Base-by-base conservation (phyloP, 805 yeast species). In the Candida wancherniae region DNA sequence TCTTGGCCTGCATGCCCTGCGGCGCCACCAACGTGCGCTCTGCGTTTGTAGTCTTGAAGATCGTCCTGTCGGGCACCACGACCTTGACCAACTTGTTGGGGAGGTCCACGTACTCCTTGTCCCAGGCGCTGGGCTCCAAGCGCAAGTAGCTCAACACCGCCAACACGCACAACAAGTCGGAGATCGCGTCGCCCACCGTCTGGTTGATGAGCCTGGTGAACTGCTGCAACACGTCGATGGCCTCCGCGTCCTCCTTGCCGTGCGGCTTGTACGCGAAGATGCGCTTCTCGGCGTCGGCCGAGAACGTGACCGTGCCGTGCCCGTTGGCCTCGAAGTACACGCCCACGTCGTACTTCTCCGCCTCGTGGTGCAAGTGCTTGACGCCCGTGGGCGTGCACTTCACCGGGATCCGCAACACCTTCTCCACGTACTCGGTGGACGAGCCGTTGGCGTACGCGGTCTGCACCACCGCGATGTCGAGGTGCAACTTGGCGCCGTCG, bases 271-370 rank as follows among this genome's bases (percentile, higher is more conserved):
- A 56, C 14, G 31, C 43, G 31, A 58, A 61, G 20, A 66, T 58
- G 7, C 48, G 48, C 2, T 48, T 47, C 35, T 75, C 65, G 5
- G 64, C 63, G 11, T 61, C 57, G 1, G 75, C 69, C 4, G 84
- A 76, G 53, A 92, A 92, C 13, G 86, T 67, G 5, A 90, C 94
- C 0, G 98, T 92, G 9, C 98, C 98, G 53, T 92, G 98, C n/a
- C 98, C 98, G 54, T 92, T 92, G 32, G 98, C 98, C 63, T 92
- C 98, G 48, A 92, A 92, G 60, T 92, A 92, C 10, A 92, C 79
- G 15, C 98, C 98, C 39, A 90, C 71, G 50, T 87, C 97, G 51
- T 74, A 92, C 24, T 76, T 70, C 37, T 72, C 75, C 1, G 94
- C 92, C 29, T 87, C 94, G 51, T 90, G 97, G 55, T 92, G 98